Conservation (phyloP, 2,329 filamentous ascomycete species). For the Neocucurbitaria cava region DNA sequence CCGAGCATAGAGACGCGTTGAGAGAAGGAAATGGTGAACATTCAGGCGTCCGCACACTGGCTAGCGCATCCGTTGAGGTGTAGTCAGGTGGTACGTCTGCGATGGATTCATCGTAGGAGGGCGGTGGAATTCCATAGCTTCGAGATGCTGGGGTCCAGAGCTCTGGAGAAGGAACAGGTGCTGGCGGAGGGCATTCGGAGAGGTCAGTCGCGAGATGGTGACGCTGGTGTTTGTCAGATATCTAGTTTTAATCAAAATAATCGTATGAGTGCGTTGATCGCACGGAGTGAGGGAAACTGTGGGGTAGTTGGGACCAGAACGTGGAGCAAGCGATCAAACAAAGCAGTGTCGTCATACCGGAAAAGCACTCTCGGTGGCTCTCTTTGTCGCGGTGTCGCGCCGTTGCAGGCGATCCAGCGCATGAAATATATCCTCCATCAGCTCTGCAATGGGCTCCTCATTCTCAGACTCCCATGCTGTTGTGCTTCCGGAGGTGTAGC, state of each 20-base stretch:
- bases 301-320: constrained; percentile 24
- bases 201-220: constrained; percentile 29
- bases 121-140: constrained; percentile 40
- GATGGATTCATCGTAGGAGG: constrained; percentile 53
- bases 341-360: constrained; percentile 45
- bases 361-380: constrained; percentile 24
- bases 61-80: constrained; percentile 51
- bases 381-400: constrained; percentile 26
- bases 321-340: constrained; percentile 26
- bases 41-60: constrained; percentile 44
- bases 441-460: constrained; percentile 26
- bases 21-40: constrained; percentile 41
- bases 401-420: constrained; percentile 41
- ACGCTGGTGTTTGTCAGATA: constrained; percentile 37
- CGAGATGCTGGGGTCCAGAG: constrained; percentile 33
- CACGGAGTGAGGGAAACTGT: constrained; percentile 9
- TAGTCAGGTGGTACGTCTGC: constrained; percentile 56
- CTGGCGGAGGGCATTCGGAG: constrained; percentile 21
- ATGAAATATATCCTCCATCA: constrained; percentile 35
- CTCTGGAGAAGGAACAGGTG: constrained; percentile 27
- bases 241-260: constrained; percentile 5
- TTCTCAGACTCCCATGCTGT: constrained; percentile 33
- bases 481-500: constrained; percentile 21
- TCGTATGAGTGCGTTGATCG: constrained; percentile 6
- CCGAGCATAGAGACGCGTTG: constrained; percentile 39